phyloP scores from a whole-genome alignment of 2,329 filamentous ascomycete species.

The Aureobasidium pullulans region DNA sequence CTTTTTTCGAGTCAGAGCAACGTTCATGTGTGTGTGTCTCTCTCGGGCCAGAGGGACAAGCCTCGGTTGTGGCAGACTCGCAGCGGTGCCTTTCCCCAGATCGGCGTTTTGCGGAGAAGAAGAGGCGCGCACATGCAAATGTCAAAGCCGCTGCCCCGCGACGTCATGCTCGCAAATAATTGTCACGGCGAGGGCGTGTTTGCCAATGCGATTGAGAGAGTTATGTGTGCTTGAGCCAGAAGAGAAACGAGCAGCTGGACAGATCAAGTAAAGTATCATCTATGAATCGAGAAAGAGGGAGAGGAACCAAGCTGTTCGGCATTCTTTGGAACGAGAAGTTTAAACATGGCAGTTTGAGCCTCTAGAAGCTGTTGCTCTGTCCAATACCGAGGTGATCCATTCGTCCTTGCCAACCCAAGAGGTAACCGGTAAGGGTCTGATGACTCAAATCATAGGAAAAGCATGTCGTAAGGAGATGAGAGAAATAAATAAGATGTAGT shows the following conservation, averaged over 20 bases:
- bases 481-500: neutral
- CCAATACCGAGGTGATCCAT: slow-evolving; percentile 13
- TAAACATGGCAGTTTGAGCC: neutral
- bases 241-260: too few relatives aligned
- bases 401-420: slow-evolving; percentile 7
- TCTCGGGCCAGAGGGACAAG: neutral
- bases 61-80: neutral
- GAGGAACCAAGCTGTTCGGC: too few relatives aligned
- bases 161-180: neutral
- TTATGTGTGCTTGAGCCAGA: neutral
- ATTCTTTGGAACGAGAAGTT: neutral
- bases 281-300: too few relatives aligned
- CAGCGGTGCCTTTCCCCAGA: neutral
- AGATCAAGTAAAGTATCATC: too few relatives aligned
- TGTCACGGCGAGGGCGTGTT: neutral
- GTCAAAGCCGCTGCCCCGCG: neutral
- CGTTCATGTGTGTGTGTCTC: neutral
- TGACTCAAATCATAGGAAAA: slow-evolving; percentile 1
- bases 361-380: neutral
- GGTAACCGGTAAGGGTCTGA: slow-evolving; percentile 6
- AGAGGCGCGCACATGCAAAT: neutral
- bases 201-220: neutral
- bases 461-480: neutral
- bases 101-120: slow-evolving; percentile 12
- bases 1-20: neutral